Evolutionary conservation across 2,329 filamentous ascomycete genomes (phyloP).

Genomic region (Keithomyces neogunnii): DNA sequence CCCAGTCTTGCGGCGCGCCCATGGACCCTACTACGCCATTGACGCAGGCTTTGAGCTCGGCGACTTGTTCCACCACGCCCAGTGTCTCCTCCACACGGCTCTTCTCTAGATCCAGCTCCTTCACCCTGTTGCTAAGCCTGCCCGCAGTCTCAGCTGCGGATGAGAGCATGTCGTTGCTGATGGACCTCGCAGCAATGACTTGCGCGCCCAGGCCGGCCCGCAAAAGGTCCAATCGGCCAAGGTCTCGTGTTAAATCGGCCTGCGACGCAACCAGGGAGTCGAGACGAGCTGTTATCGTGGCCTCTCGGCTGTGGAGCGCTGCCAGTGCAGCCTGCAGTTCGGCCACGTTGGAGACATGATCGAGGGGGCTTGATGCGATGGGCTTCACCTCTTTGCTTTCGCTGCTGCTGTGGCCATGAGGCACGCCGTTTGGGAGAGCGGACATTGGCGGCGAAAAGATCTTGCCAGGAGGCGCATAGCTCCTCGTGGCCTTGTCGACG

Average conservation of each 20-base stretch:
- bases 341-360: slow-evolving; percentile 63
- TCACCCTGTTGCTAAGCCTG: slow-evolving; percentile 79
- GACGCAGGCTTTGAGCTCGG: slow-evolving; percentile 93
- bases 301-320: slow-evolving; percentile 68
- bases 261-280: slow-evolving; percentile 74
- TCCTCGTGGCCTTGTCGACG: slow-evolving; percentile 16
- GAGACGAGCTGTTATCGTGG: slow-evolving; percentile 63
- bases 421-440: slow-evolving; percentile 35
- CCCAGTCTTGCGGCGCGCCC: slow-evolving; percentile 98
- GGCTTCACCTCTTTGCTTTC: slow-evolving; percentile 18
- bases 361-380: slow-evolving; percentile 35
- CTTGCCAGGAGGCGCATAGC: slow-evolving; percentile 34
- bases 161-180: slow-evolving; percentile 87
- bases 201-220: slow-evolving; percentile 84
- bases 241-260: slow-evolving; percentile 75
- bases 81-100: slow-evolving; percentile 83
- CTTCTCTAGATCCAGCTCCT: slow-evolving; percentile 83
- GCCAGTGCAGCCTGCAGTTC: slow-evolving; percentile 74
- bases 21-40: slow-evolving; percentile 91
- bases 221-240: slow-evolving; percentile 79
- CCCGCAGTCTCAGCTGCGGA: slow-evolving; percentile 78
- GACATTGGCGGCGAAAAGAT: slow-evolving; percentile 37
- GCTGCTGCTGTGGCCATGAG: slow-evolving; percentile 23
- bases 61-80: slow-evolving; percentile 88
- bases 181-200: slow-evolving; percentile 69